Evolutionary conservation across 2,329 filamentous ascomycete genomes (phyloP), one percentile per base, ranked within the genome.

Genomic region (Calcarisporium arbuscula): DNA sequence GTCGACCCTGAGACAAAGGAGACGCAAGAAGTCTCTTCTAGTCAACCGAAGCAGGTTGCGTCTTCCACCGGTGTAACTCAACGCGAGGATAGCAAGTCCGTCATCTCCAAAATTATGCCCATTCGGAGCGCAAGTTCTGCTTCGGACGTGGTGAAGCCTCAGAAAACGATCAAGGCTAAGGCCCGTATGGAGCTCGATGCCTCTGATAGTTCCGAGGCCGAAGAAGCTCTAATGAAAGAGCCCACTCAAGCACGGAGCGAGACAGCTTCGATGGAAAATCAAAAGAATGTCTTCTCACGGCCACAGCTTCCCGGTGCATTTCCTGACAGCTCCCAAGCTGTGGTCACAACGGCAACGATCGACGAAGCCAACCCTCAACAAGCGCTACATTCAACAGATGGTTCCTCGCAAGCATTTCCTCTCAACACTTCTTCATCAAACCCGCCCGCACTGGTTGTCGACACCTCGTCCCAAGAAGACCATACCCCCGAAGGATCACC

Each of bases 401-500:
- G n/a, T n/a, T n/a, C n/a, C n/a, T n/a, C n/a, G n/a, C n/a, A n/a
- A n/a, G n/a, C n/a, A n/a, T 53, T 51, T 15, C 52, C 56, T 5
- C 39, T 43, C 50, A 56, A 58, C 30, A 48, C 63, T 48, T 57
- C 60, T n/a, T n/a, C n/a, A n/a, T n/a, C n/a, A 54, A 70, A 76
- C 30, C 79, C 76, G 18, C 83, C 82, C 5, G 75, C 75, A 20
- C 72, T 90, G 22, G 74, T 82, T 47, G 72, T 73, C 16, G 83
- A 88, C 55, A 79, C 72, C 6, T 85, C 82, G 9, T 84, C 81
- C 44, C 78, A 82, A 49, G 80, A 82, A 36, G 78, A 74, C 40
- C 67, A 68, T 34, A 76, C 77, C 17, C 82, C 79, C 8, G 61
- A 72, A 19, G 80, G 77, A 4, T 80, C 81, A 15, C 74, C 79